Evolutionary conservation across 495 filamentous ascomycete genomes (phyloP).

Genomic region (Hypomontagnella monticulosa): DNA sequence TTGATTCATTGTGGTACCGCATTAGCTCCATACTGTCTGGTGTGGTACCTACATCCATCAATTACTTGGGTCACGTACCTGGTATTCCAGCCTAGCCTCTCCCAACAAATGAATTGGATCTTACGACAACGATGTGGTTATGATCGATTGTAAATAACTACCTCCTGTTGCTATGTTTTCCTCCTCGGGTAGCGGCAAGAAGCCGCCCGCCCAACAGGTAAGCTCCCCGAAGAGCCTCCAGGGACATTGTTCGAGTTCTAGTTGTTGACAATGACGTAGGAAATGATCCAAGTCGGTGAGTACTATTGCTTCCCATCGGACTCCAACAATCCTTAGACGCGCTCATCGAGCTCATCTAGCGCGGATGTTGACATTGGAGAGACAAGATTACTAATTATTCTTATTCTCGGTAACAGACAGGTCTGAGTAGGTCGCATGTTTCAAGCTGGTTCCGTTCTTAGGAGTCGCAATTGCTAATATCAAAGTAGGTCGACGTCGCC

Average conservation of each 20-base stretch:
- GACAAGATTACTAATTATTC: constrained; percentile 30
- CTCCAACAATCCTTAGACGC: constrained; percentile 13
- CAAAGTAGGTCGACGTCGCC: constrained; percentile 75
- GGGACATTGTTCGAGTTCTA: background rate
- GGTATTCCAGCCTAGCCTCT: constrained; percentile 14
- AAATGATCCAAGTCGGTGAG: constrained; percentile 99
- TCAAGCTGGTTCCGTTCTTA: constrained; percentile 1
- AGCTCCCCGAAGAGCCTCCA: constrained; percentile 40
- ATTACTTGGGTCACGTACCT: too few relatives aligned
- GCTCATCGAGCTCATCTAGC: constrained; percentile 32
- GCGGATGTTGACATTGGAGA: constrained; percentile 21
- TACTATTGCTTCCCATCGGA: constrained; percentile 31
- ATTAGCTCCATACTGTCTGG: constrained; percentile 33
- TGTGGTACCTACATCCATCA: constrained; percentile 1
- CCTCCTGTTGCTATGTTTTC: constrained; percentile 60
- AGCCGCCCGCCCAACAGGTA: constrained; percentile 75
- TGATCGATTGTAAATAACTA: constrained; percentile 30
- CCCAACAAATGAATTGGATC: constrained; percentile 16
- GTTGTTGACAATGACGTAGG: constrained; percentile 64
- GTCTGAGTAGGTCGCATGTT: constrained; percentile 63
- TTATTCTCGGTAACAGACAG: constrained; percentile 58
- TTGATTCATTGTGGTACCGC: constrained; percentile 17
- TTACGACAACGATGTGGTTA: constrained; percentile 37
- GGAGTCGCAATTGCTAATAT: constrained; percentile 17
- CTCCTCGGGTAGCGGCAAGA: constrained; percentile 69